Evolutionary conservation across 2,329 filamentous ascomycete species (phyloP).

Genomic region (Trichophaea hybrida): DNA sequence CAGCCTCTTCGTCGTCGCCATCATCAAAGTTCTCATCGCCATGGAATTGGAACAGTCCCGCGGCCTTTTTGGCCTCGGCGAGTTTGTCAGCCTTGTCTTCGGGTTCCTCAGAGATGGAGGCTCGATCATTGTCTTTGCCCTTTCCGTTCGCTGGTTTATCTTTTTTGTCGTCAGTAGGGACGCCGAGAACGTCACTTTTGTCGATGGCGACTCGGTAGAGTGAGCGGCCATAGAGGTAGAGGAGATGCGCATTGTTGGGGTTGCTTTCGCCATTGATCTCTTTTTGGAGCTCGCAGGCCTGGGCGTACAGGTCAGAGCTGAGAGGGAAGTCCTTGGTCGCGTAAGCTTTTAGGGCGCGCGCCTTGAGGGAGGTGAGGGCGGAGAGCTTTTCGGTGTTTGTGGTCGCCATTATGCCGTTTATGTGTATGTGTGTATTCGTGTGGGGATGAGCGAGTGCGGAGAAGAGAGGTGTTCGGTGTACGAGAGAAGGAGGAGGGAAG

Average conservation of each 20-base stretch:
- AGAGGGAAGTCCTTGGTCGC: slow-evolving; percentile 75
- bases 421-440: not conserved
- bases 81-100: slow-evolving; percentile 26
- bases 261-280: slow-evolving; percentile 72
- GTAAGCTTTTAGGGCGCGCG: slow-evolving; percentile 38
- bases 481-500: not conserved
- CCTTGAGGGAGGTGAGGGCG: slow-evolving; percentile 20
- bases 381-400: not conserved
- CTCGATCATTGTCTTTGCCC: slow-evolving; percentile 30
- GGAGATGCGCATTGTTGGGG: slow-evolving; percentile 77
- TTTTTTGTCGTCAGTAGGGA: slow-evolving; percentile 39
- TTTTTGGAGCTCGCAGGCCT: slow-evolving; percentile 78
- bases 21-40: slow-evolving; percentile 89
- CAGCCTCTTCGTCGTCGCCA: slow-evolving; percentile 49
- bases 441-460: not conserved
- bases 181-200: slow-evolving; percentile 85
- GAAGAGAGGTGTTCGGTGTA: not conserved
- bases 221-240: slow-evolving; percentile 87
- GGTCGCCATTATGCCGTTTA: not conserved
- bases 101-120: slow-evolving; percentile 29
- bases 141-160: slow-evolving; percentile 38
- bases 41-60: slow-evolving; percentile 64
- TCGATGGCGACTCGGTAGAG: slow-evolving; percentile 86
- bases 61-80: slow-evolving; percentile 47
- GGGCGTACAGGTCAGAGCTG: slow-evolving; percentile 75